A percentile compares a stretch with the other conserved stretches of the same genome.
Conservation (phyloP, 2,329 filamentous ascomycete species). For the Leptoxyphium fumago region DNA sequence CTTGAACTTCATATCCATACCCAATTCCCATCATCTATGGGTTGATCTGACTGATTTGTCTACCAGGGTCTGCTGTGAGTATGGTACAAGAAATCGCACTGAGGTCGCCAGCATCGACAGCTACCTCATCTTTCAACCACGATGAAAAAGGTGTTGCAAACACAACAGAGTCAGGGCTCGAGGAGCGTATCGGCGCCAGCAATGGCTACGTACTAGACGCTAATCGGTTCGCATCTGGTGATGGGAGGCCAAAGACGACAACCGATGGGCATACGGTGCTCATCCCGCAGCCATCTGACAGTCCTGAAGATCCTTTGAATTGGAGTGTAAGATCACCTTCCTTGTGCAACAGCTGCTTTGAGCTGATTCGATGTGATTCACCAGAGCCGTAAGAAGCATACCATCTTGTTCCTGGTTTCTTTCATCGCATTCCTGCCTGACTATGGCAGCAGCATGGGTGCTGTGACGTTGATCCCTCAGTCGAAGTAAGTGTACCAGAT, state of each 20-base stretch:
- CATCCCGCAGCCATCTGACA: slow-evolving; percentile 8
- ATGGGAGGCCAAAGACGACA: slow-evolving; percentile 3
- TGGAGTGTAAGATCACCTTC: slow-evolving; percentile 3
- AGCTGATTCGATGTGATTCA: not conserved
- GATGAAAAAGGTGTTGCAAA: not conserved
- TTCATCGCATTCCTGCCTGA: slow-evolving; percentile 22
- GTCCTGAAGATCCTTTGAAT: slow-evolving; percentile 11
- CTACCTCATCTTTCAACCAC: not conserved
- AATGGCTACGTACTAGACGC: slow-evolving; percentile 7
- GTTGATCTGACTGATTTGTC: too few relatives aligned
- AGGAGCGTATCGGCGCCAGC: slow-evolving; percentile 3
- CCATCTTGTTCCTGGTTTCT: slow-evolving; percentile 22
- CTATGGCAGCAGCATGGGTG: slow-evolving; percentile 28
- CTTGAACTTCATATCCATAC: too few relatives aligned
- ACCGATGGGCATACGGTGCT: slow-evolving; percentile 8
- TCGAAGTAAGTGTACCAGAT: slow-evolving; percentile 4
- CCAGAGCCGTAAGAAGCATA: slow-evolving; percentile 22
- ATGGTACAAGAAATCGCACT: not conserved
- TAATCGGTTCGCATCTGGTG: slow-evolving; percentile 2
- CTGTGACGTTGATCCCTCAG: slow-evolving; percentile 26
- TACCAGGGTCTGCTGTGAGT: too few relatives aligned
- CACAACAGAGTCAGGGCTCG: not conserved
- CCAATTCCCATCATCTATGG: too few relatives aligned
- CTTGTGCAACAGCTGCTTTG: not conserved
- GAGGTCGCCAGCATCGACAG: not conserved